Percentiles rank a stretch among this genome's conserved stretches.
Conservation (phyloP, 2,329 filamentous ascomycete species). For the Alternaria alternata region DNA sequence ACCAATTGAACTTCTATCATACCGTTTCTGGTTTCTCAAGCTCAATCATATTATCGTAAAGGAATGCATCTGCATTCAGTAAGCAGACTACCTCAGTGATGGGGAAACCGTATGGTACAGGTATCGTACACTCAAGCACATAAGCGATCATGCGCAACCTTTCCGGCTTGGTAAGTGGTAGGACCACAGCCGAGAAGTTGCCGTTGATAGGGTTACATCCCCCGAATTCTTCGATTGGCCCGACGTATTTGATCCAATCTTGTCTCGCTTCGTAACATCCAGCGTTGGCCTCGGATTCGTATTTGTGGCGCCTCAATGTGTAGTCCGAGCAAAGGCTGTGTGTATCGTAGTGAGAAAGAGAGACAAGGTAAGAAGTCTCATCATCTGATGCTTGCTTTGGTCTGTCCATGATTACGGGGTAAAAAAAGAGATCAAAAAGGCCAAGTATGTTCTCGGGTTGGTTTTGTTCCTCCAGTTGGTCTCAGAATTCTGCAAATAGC, state of each 20-base stretch:
- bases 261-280: background rate
- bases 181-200: background rate
- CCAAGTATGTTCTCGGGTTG: too few species aligned
- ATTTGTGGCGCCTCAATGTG: background rate
- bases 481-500: too few species aligned
- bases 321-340: background rate
- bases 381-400: too few species aligned
- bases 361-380: background rate
- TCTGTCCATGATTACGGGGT: too few species aligned
- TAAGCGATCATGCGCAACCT: background rate
- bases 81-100: too few species aligned
- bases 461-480: too few species aligned
- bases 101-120: too few species aligned
- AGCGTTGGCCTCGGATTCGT: background rate
- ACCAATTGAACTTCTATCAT: too few species aligned
- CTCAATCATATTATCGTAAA: too few species aligned
- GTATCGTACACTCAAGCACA: background rate
- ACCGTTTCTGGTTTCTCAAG: too few species aligned
- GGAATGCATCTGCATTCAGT: too few species aligned
- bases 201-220: conserved; percentile 8
- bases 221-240: background rate
- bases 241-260: conserved; percentile 7
- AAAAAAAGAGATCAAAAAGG: too few species aligned
- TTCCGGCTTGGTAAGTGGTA: conserved; percentile 1
- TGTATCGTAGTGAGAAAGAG: conserved; percentile 1